Percentiles rank a stretch among this genome's conserved stretches.
phyloP scores from a whole-genome alignment of 208 protist genomes.

The Wallacemonas sp. region DNA sequence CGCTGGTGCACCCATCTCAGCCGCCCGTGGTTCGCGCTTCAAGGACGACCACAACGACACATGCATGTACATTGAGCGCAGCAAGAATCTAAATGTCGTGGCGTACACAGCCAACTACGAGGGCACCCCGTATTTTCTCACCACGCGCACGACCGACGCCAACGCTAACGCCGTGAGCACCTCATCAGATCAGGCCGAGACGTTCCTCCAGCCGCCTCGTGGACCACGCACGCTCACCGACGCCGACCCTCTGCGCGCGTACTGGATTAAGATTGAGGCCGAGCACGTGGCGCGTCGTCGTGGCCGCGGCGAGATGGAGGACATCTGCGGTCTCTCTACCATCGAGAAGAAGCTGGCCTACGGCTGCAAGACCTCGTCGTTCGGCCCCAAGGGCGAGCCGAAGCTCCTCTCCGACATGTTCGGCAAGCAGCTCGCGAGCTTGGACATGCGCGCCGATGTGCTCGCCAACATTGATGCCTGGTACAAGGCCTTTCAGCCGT shows the following conservation, averaged over 20 bases:
- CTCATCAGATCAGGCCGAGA: background rate
- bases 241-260: slow-evolving; percentile 33
- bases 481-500: slow-evolving; percentile 27
- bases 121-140: background rate
- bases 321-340: slow-evolving; percentile 33
- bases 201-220: background rate
- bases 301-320: slow-evolving; percentile 19
- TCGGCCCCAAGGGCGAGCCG: background rate
- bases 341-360: slow-evolving; percentile 47
- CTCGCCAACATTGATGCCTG: background rate
- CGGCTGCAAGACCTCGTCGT: slow-evolving; percentile 31
- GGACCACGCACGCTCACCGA: slow-evolving; percentile 19
- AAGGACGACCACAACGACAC: slow-evolving; percentile 40
- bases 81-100: slow-evolving; percentile 50
- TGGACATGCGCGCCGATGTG: background rate
- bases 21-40: slow-evolving; percentile 35
- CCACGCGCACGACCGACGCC: background rate
- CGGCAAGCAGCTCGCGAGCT: background rate
- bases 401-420: background rate
- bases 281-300: slow-evolving; percentile 21
- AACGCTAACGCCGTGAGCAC: background rate
- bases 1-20: slow-evolving; percentile 11
- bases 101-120: slow-evolving; percentile 37
- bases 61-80: slow-evolving; percentile 54
- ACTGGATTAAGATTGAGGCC: slow-evolving; percentile 47